Conservation (phyloP, 2,329 filamentous ascomycete species). For the Trichoderma atroviride region DNA sequence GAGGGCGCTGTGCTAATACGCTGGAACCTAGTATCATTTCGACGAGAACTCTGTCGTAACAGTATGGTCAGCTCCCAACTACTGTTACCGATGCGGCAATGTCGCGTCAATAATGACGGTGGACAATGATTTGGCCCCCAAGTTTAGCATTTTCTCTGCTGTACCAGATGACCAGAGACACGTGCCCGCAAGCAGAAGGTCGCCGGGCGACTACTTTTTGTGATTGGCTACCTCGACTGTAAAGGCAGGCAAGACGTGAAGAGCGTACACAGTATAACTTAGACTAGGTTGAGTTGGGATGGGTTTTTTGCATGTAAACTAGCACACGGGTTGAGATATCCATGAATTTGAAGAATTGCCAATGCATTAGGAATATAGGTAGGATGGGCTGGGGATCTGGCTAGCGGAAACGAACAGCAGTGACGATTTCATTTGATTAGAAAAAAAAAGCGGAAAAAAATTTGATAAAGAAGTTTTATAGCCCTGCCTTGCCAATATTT, state of each 20-base stretch:
- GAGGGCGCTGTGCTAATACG: background rate
- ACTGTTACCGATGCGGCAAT: constrained; percentile 94
- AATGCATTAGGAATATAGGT: constrained; percentile 24
- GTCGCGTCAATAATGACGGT: constrained; percentile 96
- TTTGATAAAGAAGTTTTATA: background rate
- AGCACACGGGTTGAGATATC: constrained; percentile 48
- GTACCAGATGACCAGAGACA: constrained; percentile 85
- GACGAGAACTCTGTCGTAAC: constrained; percentile 93
- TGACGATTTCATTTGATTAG: constrained; percentile 1
- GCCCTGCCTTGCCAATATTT: background rate
- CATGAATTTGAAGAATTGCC: constrained; percentile 41
- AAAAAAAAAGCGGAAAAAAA: background rate
- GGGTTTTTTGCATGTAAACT: constrained; percentile 45
- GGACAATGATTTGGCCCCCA: constrained; percentile 79
- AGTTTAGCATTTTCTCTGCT: constrained; percentile 89
- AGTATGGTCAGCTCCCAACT: constrained; percentile 97
- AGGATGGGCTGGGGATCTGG: constrained; percentile 26
- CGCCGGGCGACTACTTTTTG: constrained; percentile 72
- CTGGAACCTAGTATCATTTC: constrained; percentile 76
- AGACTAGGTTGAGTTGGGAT: constrained; percentile 34
- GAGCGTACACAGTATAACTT: constrained; percentile 25
- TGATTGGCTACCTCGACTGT: constrained; percentile 39
- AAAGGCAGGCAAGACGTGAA: background rate
- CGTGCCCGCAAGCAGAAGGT: constrained; percentile 70
- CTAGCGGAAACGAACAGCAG: constrained; percentile 20